phyloP scores from a whole-genome alignment of 1,284 basidiomycete species.

The Coniophora puteana region DNA sequence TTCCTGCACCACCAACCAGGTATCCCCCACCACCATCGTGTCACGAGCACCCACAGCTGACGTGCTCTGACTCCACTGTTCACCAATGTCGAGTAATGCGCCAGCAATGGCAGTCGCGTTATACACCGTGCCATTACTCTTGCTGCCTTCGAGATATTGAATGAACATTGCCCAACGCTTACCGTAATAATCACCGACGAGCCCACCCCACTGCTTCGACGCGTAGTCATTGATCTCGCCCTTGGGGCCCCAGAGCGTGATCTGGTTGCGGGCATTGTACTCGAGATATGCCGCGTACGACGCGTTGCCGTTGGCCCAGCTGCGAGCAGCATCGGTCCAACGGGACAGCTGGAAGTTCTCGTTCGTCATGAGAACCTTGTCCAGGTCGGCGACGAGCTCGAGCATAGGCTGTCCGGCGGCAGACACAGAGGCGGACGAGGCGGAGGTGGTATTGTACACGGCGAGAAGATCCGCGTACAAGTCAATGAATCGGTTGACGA shows the following conservation, averaged over 20 bases:
- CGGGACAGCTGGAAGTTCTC: conserved; percentile 32
- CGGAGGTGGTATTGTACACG: conserved; percentile 22
- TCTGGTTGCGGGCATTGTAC: conserved; percentile 40
- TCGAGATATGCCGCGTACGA: conserved; percentile 35
- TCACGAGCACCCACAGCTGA: conserved; percentile 17
- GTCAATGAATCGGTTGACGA: conserved; percentile 37
- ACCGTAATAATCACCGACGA: conserved; percentile 36
- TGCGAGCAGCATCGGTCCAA: conserved; percentile 35
- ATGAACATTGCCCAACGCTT: conserved; percentile 35
- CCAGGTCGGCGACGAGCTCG: conserved; percentile 32
- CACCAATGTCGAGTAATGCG: conserved; percentile 30
- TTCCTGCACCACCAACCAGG: conserved; percentile 20
- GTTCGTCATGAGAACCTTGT: conserved; percentile 32
- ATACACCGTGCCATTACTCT: conserved; percentile 25
- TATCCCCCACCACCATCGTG: no score
- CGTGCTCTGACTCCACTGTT: conserved; percentile 25
- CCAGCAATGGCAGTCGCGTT: conserved; percentile 21
- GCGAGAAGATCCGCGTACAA: conserved; percentile 28
- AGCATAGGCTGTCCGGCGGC: conserved; percentile 25
- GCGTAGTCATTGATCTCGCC: conserved; percentile 43
- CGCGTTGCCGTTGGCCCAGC: conserved; percentile 25
- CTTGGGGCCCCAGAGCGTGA: conserved; percentile 42
- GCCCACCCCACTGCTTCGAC: conserved; percentile 42
- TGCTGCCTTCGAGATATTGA: conserved; percentile 28
- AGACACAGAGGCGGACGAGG: conserved; percentile 18